Conservation (phyloP, 75 land plant species). For the Cupressus sempervirens region DNA sequence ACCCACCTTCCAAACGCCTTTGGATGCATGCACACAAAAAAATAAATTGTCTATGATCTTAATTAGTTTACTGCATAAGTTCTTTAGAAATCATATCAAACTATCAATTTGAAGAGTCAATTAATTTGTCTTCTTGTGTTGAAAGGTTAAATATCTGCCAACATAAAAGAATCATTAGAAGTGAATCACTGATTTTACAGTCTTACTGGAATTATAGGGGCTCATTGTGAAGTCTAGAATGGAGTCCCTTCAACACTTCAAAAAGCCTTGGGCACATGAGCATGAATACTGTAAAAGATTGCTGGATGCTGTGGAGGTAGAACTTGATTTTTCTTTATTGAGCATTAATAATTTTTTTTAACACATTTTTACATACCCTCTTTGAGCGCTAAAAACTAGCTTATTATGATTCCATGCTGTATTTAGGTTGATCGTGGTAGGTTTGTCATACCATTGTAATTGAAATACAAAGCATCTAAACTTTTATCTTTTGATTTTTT, state of each 20-base stretch:
- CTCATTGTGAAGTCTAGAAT: slow-evolving; percentile 71
- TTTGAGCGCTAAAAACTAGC: background rate
- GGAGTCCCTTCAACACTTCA: slow-evolving; percentile 77
- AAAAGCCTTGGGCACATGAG: slow-evolving; percentile 83
- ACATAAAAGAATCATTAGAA: background rate
- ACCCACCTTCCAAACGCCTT: background rate
- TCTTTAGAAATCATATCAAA: background rate
- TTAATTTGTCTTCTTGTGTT: background rate
- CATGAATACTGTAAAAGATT: slow-evolving; percentile 65
- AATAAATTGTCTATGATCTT: background rate
- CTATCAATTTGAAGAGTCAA: background rate
- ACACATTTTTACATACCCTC: background rate
- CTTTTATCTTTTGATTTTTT: background rate
- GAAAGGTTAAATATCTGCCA: background rate
- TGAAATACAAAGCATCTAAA: background rate
- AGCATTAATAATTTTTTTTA: background rate
- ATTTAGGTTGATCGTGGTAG: background rate
- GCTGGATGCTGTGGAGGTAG: slow-evolving; percentile 71
- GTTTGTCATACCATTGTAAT: background rate
- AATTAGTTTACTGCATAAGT: background rate
- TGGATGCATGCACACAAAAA: background rate
- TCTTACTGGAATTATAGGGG: slow-evolving; percentile 39
- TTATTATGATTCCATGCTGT: background rate
- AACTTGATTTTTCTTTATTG: background rate
- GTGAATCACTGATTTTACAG: background rate